Evolutionary conservation across 2,329 filamentous ascomycete genomes (phyloP), one percentile per base, ranked within the genome.

Genomic region (Colletotrichum musicola): DNA sequence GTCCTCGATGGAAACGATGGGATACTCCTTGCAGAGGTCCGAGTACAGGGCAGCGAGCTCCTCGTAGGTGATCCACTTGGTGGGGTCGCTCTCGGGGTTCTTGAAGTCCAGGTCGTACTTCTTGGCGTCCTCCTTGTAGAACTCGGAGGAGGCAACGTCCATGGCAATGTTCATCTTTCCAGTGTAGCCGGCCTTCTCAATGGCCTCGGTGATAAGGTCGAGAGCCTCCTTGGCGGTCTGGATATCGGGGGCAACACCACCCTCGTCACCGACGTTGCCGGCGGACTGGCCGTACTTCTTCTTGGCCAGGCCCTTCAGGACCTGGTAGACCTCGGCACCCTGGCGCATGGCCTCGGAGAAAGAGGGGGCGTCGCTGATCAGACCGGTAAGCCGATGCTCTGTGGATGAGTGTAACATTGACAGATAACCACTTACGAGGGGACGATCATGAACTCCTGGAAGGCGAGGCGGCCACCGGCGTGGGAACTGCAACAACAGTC

Each of bases 31-130:
- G 81, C 89, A 88, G 71, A 99, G 91, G 54, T 90, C 87, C 82
- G 93, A 90, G 91, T 99, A 98, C 77, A 97, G 86, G 79, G 92
- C 90, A 80, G 96, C 95, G 72, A 99, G 92, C 87, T 99, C 88
- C 89, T 98, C 94, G 85, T 98, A 98, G 76, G 93, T 97, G 88
- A 99, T 88, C 96, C 96, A 98, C 90, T 99, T 98, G 88, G 85
- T 89, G 80, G 91, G 89, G 87, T 99, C 96, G 82, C 92, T 96
- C 73, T 98, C 92, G 78, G 96, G 95, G 91, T 99, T 99, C 93
- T 99, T 98, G 93, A 98, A 99, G 92, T 98, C 96, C 74, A 99
- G 89, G 81, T 99, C 96, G 90, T 99, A 99, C 89, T 98, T 98
- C 93, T 98, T 98, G 81, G 86, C 95, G 60, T 96, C 93, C 78